Evolutionary conservation across 148 eudicot genomes (phyloP), one percentile per base, ranked within the genome.

Genomic region (Camellia sinensis): DNA sequence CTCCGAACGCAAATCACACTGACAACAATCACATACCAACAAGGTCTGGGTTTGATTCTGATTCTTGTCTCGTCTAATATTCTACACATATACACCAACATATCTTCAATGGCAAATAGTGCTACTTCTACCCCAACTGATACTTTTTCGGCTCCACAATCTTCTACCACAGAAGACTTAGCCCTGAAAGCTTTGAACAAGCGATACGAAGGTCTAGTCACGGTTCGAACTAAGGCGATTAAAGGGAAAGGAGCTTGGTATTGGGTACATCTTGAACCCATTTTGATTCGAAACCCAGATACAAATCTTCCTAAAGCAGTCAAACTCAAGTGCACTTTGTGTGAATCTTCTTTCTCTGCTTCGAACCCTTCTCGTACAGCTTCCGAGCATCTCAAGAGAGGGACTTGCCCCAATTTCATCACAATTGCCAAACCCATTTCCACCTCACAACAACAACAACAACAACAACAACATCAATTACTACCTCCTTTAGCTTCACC

Each of bases 191-290:
- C 80, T 12, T 37, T 78, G 12, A 78, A 78, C 80, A 78, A 78
- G 74, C 73, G 80, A 5, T 78, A 40, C 80, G 65, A 78, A 68
- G 74, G 80, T n/a, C 70, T 78, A 5, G 66, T 81, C 53, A 17
- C 22, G 14, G 68, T 77, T 15, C 50, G 59, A 37, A 74, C 41
- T 14, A 40, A 78, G 80, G 80, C 80, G 15, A 50, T 78, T 45
- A 41, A 71, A 68, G 74, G 80, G 52, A 78, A 78, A 69, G 80
- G 80, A 56, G 80, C 80, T 69, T 78, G 80, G 80, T 78, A 78
- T 45, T 78, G 80, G 80, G 74, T 74, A 4, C 80, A 78, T 69
- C 73, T 78, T 15, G 80, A 78, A 7, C 80, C 80, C 65, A 52
- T 78, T 57, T 45, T 78, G 40, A 43, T 78, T 18, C 64, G 50